Percentiles rank a stretch among this genome's conserved stretches.
Evolutionary conservation across 169 alveolate genomes (phyloP).

Genomic region (Plasmodium yoelii): DNA sequence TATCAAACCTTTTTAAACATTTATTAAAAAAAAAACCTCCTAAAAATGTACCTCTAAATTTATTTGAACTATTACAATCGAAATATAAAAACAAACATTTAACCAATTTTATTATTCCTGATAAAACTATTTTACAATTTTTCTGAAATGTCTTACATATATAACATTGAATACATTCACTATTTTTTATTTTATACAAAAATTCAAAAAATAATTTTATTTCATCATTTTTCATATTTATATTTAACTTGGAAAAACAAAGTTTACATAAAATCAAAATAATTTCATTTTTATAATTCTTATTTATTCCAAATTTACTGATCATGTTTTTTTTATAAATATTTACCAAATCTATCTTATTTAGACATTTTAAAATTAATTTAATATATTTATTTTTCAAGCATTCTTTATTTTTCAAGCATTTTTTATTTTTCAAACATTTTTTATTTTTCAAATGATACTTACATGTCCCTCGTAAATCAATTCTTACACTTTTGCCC

Average conservation of each 20-base stretch:
- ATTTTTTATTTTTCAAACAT: too few species aligned
- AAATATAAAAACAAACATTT: background rate
- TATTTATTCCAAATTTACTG: conserved; percentile 18
- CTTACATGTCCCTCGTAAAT: background rate
- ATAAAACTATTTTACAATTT: background rate
- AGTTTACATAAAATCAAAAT: conserved; percentile 6
- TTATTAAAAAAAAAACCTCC: background rate
- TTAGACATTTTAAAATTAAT: background rate
- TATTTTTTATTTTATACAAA: conserved; percentile 8
- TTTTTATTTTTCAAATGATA: background rate
- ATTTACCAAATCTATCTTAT: conserved; percentile 7
- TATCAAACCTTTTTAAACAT: background rate
- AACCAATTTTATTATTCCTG: background rate
- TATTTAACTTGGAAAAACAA: background rate
- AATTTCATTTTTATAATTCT: background rate
- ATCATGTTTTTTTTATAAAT: conserved; percentile 9
- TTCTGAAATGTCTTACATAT: conserved; percentile 1
- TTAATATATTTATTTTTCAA: background rate
- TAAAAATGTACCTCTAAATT: background rate
- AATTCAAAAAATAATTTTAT: background rate
- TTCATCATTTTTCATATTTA: background rate
- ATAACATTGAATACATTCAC: background rate
- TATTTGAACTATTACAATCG: background rate
- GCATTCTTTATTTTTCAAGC: background rate
- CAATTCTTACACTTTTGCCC: too few species aligned